Evolutionary conservation across 345 rosid genomes (phyloP).

Genomic region (Jatropha curcas): DNA sequence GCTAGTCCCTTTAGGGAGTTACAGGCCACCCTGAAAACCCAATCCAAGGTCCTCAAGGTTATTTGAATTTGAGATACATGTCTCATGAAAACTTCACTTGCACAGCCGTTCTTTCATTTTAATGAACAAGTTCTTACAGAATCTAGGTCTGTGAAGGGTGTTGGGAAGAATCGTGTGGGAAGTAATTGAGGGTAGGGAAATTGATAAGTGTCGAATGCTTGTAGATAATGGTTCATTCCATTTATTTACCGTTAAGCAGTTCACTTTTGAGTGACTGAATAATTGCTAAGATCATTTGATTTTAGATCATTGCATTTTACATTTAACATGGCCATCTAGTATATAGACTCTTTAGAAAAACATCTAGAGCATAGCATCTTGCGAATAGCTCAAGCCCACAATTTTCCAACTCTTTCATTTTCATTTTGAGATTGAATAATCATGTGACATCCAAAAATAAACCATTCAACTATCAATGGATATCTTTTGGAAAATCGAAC

Average conservation of each 20-base stretch:
- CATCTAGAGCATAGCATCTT: background rate
- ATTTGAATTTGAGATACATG: constrained; percentile 14
- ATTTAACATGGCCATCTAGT: background rate
- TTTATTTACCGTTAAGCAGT: background rate
- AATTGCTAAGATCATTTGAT: constrained; percentile 9
- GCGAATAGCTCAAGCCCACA: constrained; percentile 10
- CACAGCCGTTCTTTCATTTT: too few species aligned
- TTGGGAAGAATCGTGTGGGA: background rate
- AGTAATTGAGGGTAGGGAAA: background rate
- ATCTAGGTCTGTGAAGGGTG: background rate
- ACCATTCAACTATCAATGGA: rapidly evolving
- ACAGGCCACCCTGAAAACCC: constrained; percentile 18
- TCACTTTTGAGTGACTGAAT: constrained; percentile 18
- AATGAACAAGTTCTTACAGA: constrained; percentile 16
- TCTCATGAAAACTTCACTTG: background rate
- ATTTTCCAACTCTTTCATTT: constrained; percentile 14
- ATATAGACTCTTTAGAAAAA: background rate
- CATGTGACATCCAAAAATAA: constrained; percentile 28
- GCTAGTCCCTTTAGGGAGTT: constrained; percentile 20
- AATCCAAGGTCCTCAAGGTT: constrained; percentile 16
- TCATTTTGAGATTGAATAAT: constrained; percentile 6
- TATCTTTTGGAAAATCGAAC: too few species aligned
- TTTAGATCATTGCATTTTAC: background rate
- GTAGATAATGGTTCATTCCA: background rate
- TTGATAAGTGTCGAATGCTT: constrained; percentile 19